Conservation (phyloP, 2,329 filamentous ascomycete species). For the Elsinoe batatas region DNA sequence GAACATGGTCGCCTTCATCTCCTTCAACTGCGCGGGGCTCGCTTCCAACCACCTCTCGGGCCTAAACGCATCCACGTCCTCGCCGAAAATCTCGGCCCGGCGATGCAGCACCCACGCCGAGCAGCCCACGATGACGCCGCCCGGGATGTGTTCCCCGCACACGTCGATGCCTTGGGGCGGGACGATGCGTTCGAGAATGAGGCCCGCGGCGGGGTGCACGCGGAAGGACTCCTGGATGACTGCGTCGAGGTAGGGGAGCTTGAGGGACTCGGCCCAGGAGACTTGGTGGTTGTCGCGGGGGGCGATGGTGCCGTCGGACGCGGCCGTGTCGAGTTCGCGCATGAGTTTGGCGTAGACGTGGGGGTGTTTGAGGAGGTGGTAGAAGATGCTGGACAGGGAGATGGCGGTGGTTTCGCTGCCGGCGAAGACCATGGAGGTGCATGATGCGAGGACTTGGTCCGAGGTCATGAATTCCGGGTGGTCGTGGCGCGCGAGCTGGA, state of each 20-base stretch:
- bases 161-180: slow-evolving; percentile 56
- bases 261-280: slow-evolving; percentile 59
- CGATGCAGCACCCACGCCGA: slow-evolving; percentile 68
- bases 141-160: slow-evolving; percentile 51
- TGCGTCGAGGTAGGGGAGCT: slow-evolving; percentile 65
- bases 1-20: slow-evolving; percentile 61
- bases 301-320: slow-evolving; percentile 39
- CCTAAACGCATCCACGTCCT: slow-evolving; percentile 54
- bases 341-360: slow-evolving; percentile 45
- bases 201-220: slow-evolving; percentile 61
- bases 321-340: slow-evolving; percentile 53
- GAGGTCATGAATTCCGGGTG: slow-evolving; percentile 65
- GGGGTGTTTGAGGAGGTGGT: slow-evolving; percentile 59
- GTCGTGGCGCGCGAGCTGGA: slow-evolving; percentile 56
- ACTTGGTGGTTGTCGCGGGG: slow-evolving; percentile 46
- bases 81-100: slow-evolving; percentile 56
- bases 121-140: slow-evolving; percentile 64
- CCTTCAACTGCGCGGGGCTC: slow-evolving; percentile 46
- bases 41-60: slow-evolving; percentile 58
- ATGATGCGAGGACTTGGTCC: slow-evolving; percentile 58
- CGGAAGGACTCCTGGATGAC: slow-evolving; percentile 70
- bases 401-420: slow-evolving; percentile 75
- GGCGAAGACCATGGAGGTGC: slow-evolving; percentile 61
- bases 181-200: slow-evolving; percentile 64
- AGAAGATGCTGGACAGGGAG: slow-evolving; percentile 60